A percentile compares a stretch with the other conserved stretches of the same genome.
Evolutionary conservation across 2,329 filamentous ascomycete genomes (phyloP).

Genomic region (Claviceps digitariae): DNA sequence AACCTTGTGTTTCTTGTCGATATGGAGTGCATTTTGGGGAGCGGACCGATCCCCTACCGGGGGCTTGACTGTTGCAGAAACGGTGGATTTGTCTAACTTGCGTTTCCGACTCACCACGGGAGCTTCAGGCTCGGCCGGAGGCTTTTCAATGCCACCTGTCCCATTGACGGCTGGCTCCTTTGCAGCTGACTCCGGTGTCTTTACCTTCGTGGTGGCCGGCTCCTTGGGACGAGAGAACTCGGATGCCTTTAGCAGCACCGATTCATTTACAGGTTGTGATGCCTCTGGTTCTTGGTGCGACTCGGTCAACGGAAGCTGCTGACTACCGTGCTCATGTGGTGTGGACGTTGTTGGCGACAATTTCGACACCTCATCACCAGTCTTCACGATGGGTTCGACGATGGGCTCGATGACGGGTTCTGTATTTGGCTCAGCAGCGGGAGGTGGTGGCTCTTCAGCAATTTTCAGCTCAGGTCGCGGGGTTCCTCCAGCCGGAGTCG

Average conservation of each 20-base stretch:
- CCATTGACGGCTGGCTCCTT: background rate
- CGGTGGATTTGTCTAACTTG: slow-evolving; percentile 23
- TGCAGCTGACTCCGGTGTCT: background rate
- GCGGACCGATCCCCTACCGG: slow-evolving; percentile 12
- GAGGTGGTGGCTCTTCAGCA: slow-evolving; percentile 12
- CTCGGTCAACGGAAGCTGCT: background rate
- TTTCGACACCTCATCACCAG: slow-evolving; percentile 12
- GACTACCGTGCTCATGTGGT: slow-evolving; percentile 4
- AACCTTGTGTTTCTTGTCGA: slow-evolving; percentile 28
- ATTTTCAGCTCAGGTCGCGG: slow-evolving; percentile 22
- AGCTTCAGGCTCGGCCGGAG: background rate
- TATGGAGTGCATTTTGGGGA: slow-evolving; percentile 5
- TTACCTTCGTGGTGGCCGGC: background rate
- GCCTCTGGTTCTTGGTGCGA: slow-evolving; percentile 2
- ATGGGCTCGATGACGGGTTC: slow-evolving; percentile 15
- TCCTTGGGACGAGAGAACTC: background rate
- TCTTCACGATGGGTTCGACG: slow-evolving; percentile 14
- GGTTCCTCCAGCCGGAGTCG: slow-evolving; percentile 21
- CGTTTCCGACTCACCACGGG: slow-evolving; percentile 19
- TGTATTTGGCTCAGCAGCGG: slow-evolving; percentile 6
- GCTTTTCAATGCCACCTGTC: background rate
- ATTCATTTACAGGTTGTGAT: no score
- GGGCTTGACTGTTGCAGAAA: slow-evolving; percentile 9
- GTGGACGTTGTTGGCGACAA: slow-evolving; percentile 10
- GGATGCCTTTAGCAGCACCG: no score